Conservation (phyloP, 805 yeast species). For the Candida pseudoglaebosa region DNA sequence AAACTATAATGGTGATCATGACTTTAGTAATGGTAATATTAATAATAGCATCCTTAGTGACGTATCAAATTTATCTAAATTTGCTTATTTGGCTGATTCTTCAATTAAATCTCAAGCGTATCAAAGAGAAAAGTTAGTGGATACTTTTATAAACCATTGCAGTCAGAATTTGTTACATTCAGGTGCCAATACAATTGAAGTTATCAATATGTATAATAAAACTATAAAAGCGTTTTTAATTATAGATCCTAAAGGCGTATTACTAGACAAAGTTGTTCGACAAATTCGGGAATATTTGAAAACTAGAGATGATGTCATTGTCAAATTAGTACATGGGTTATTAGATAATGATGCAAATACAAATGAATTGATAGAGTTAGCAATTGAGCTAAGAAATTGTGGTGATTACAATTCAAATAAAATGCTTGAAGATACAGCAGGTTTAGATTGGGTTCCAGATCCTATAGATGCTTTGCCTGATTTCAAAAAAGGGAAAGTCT, state of each 20-base stretch:
- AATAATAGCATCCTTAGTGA: background rate
- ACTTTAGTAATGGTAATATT: constrained; percentile 3
- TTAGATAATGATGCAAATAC: constrained; percentile 41
- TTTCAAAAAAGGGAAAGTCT: constrained; percentile 56
- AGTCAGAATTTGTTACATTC: constrained; percentile 59
- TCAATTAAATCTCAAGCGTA: constrained; percentile 22
- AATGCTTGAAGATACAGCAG: constrained; percentile 38
- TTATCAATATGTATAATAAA: constrained; percentile 64
- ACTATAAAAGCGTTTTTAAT: constrained; percentile 67
- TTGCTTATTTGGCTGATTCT: constrained; percentile 13
- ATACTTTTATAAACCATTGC: constrained; percentile 45
- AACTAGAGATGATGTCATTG: constrained; percentile 70
- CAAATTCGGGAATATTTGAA: constrained; percentile 72
- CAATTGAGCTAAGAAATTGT: constrained; percentile 44
- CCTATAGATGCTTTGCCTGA: constrained; percentile 91
- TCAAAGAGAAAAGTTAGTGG: constrained; percentile 52
- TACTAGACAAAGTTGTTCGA: constrained; percentile 71
- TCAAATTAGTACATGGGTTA: constrained; percentile 66
- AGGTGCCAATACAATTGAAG: constrained; percentile 73
- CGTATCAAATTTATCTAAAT: constrained; percentile 4
- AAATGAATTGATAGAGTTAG: constrained; percentile 49
- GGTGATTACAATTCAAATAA: constrained; percentile 8
- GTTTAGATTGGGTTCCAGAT: constrained; percentile 73
- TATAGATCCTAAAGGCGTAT: constrained; percentile 84
- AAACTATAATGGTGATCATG: constrained; percentile 7